Evolutionary conservation across 441 rosid species (phyloP), one percentile per base, ranked within the genome.

Genomic region (Omphalea diandra): DNA sequence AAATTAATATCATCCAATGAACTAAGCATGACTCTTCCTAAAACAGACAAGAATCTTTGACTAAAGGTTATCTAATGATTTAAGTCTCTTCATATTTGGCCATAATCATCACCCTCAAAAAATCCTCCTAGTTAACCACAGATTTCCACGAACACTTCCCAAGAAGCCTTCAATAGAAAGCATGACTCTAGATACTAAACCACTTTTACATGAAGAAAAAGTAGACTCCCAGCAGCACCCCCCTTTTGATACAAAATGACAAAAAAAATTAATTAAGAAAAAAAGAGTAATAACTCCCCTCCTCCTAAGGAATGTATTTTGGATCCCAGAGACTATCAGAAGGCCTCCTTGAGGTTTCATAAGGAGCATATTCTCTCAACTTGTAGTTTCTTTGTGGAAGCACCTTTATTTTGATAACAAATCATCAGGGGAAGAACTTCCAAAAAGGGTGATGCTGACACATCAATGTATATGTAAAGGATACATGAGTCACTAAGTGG

Each of bases 261-360:
- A n/a, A n/a, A n/a, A n/a, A n/a, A n/a, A n/a, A n/a, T n/a, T n/a
- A n/a, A n/a, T n/a, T n/a, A n/a, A n/a, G n/a, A n/a, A n/a, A n/a
- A n/a, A n/a, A n/a, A n/a, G n/a, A n/a, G n/a, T n/a, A n/a, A n/a
- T n/a, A n/a, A n/a, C n/a, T n/a, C n/a, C n/a, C n/a, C n/a, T n/a
- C n/a, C n/a, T 65, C 27, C 54, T 47, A 49, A 32, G 44, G 40
- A 47, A 65, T 4, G 31, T 50, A 24, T 53, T 52, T 53, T 35
- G 60, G 32, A 15, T 36, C 70, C 49, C 36, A 66, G 46, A 66
- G 52, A 35, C 70, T 57, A 66, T 66, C 70, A 52, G n/a, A 36
- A 52, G 70, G 47, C 26, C 43, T 47, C 70, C 59, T 46, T 24
- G n/a, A 66, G 70, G 49, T 66, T 50, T 66, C 44, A 26, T 40